These are phyloP conservation scores for Lichtheimia corymbifera DNA, from an alignment of 371 early-diverging fungal genomes.

Conservation along the genomic window DNA sequence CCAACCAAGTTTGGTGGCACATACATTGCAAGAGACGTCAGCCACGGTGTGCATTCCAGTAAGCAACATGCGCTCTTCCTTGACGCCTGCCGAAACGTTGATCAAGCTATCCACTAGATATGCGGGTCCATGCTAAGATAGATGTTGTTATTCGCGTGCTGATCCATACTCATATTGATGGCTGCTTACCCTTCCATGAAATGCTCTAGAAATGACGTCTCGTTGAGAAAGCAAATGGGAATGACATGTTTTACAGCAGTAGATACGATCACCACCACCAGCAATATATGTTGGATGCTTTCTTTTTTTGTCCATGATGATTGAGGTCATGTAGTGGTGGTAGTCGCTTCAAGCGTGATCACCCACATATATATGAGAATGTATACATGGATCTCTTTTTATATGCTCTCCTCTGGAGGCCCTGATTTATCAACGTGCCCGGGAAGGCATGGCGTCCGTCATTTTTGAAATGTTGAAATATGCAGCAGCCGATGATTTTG, in stretches of 20 bases:
- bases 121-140: slow-evolving; percentile 59
- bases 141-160: not conserved
- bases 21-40: slow-evolving; percentile 69
- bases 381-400: too few relatives aligned
- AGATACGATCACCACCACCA: slow-evolving; percentile 3
- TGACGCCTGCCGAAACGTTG: slow-evolving; percentile 61
- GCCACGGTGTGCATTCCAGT: slow-evolving; percentile 81
- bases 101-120: slow-evolving; percentile 68
- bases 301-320: slow-evolving; percentile 10
- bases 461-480: too few relatives aligned
- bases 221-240: slow-evolving; percentile 22
- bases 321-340: not conserved
- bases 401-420: too few relatives aligned
- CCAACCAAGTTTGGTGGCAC: slow-evolving; percentile 76
- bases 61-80: slow-evolving; percentile 70
- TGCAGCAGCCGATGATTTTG: too few relatives aligned
- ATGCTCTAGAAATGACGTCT: slow-evolving; percentile 19
- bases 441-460: too few relatives aligned
- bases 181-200: slow-evolving; percentile 22
- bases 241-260: slow-evolving; percentile 18
- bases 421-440: too few relatives aligned
- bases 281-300: slow-evolving; percentile 6
- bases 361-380: too few relatives aligned
- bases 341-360: not conserved
- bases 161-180: not conserved